A percentile compares a stretch with the other conserved stretches of the same genome.
Conservation (phyloP, 192 early-diverging fungal genomes). For the Funneliformis mosseae region DNA sequence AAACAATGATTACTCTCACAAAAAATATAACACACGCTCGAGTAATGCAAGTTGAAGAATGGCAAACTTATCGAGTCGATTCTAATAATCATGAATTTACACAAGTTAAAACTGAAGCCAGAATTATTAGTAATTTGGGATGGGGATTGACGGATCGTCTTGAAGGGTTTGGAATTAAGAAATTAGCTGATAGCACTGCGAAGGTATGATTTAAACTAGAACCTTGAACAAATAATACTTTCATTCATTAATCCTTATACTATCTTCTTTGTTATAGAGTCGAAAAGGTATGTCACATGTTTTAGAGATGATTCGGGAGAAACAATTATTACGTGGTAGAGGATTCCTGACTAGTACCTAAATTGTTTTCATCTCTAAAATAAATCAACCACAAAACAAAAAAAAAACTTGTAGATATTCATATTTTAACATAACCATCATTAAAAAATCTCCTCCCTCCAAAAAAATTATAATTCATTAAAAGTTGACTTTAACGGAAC, state of each 20-base stretch:
- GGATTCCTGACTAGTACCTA: neutral
- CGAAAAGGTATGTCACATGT: slow-evolving; percentile 56
- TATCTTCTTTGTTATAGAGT: slow-evolving; percentile 5
- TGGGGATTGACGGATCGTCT: slow-evolving; percentile 82
- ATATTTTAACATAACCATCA: neutral
- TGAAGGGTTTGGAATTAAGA: slow-evolving; percentile 85
- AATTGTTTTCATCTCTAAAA: neutral
- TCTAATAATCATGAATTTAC: slow-evolving; percentile 62
- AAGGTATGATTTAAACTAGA: slow-evolving; percentile 46
- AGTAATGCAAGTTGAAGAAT: slow-evolving; percentile 91
- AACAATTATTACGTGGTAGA: slow-evolving; percentile 33
- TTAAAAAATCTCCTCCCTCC: no score
- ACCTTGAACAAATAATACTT: neutral
- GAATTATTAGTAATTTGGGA: slow-evolving; percentile 85
- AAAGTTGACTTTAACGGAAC: no score
- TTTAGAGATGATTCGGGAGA: slow-evolving; percentile 52
- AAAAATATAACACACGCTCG: slow-evolving; percentile 93
- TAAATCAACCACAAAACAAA: neutral
- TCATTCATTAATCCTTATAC: neutral
- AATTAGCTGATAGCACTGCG: slow-evolving; percentile 79
- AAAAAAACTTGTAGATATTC: neutral
- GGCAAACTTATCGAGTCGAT: slow-evolving; percentile 70
- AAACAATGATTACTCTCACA: slow-evolving; percentile 80
- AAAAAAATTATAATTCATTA: no score
- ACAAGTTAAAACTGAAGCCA: slow-evolving; percentile 75